These are phyloP conservation scores for Alternaria ventricosa DNA, from an alignment of 2,329 filamentous ascomycete genomes.

Conservation along the genomic window DNA sequence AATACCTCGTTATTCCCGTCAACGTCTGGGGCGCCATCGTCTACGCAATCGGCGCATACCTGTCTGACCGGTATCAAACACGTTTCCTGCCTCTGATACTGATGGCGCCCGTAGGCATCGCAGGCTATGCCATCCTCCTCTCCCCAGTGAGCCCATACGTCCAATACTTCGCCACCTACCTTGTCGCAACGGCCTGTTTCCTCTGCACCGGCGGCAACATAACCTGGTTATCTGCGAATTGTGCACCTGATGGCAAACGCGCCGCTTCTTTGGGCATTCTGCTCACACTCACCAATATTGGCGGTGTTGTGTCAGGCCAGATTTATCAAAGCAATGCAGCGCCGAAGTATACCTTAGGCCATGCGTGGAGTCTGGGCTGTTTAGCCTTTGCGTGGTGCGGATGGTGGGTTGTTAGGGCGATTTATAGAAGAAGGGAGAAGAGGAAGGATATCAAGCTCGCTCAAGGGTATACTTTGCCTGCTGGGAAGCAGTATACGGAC, in stretches of 20 bases:
- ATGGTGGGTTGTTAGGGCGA: constrained; percentile 46
- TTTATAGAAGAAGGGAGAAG: constrained; percentile 43
- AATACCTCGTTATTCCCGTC: constrained; percentile 52
- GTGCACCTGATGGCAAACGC: constrained; percentile 42
- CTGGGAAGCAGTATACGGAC: constrained; percentile 34
- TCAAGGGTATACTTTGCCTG: constrained; percentile 24
- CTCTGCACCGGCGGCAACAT: constrained; percentile 45
- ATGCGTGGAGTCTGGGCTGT: constrained; percentile 49
- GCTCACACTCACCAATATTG: constrained; percentile 43
- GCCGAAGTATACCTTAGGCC: constrained; percentile 37
- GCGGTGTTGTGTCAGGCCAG: constrained; percentile 42
- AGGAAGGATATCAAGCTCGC: constrained; percentile 39
- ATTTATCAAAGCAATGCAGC: constrained; percentile 41
- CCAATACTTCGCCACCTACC: constrained; percentile 43
- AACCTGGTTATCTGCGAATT: constrained; percentile 42
- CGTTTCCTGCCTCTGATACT: constrained; percentile 49
- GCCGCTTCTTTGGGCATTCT: constrained; percentile 41
- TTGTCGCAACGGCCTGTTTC: constrained; percentile 43
- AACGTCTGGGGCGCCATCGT: constrained; percentile 51
- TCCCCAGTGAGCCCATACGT: constrained; percentile 31
- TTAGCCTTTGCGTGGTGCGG: constrained; percentile 46
- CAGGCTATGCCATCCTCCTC: constrained; percentile 42
- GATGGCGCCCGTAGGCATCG: constrained; percentile 38
- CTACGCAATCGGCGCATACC: constrained; percentile 49
- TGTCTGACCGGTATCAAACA: constrained; percentile 48